Base-by-base conservation (phyloP, 1,139 yeast species). In the Magnusiomyces paraingens region DNA sequence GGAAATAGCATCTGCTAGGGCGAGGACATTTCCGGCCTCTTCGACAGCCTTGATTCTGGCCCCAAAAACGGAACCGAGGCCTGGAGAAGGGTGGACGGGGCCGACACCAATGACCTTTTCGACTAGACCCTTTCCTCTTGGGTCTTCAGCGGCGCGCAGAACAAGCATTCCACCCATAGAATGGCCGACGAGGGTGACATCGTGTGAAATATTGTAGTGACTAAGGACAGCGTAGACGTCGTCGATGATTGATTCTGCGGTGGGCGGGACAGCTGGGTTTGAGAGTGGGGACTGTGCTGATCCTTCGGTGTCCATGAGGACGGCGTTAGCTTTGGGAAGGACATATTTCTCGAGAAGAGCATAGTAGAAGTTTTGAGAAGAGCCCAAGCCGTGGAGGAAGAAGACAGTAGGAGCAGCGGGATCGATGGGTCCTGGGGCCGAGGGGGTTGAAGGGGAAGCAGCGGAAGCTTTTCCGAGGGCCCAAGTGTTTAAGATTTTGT, bases 141-240 rank as follows among this genome's bases (percentile, higher is more conserved):
- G 44, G 38, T 41, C 43, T 40, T 57, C 58, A 15, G 60, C 60
- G 17, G 64, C 56, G 48, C 62, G 62, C 53, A 61, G 60, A 12
- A 66, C 65, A 21, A 66, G 58, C 67, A 68, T 63, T 1, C 71
- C 71, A 2, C 70, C 68, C 70, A 68, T 67, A 1, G 71, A 67
- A 54, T 67, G 70, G 2, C 71, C 71, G 14, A 67, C 64, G 14
- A 45, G 29, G n/a, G 67, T 52, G 10, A 59, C 57, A 3, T 64
- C 48, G 14, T 58, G 50, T 15, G 54, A 45, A 29, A 65, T 51
- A 1, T 50, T 54, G 43, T 59, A 55, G 47, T 62, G 61, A 32
- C 58, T 52, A 11, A 66, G 55, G 21, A 64, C 57, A 14, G 57
- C 59, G 20, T 59, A 49, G 6, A 64, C 62, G 53, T 64, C 67